Base-by-base conservation (phyloP, 2,329 filamentous ascomycete genomes). In the Chaetomiaceae sp. region DNA sequence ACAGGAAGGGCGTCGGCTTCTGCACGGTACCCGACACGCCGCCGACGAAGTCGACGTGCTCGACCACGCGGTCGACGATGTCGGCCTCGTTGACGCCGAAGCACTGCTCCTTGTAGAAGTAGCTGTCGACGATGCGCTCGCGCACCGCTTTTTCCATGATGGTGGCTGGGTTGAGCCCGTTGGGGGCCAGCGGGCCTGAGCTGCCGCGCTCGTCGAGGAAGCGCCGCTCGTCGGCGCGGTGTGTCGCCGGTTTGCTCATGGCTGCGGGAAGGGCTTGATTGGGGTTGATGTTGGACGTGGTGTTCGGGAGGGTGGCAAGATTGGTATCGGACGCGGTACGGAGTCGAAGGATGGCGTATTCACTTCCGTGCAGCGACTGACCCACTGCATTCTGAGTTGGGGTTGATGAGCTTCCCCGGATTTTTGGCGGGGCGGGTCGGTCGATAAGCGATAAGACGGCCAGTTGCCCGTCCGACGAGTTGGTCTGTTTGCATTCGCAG, bases 31-130 rank as follows among this genome's bases (percentile, higher is more conserved):
- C 89, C 60, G 88, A 88, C 5, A 89, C 95, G 56, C 93, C 93
- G 53, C 90, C 93, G 47, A 98, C 78, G 66, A 85, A 93, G 39
- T 72, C 76, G 38, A 98, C 78, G 66, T 83, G 76, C 58, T 91
- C 85, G 20, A 88, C 86, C 0, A 94, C 90, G 54, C 93, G 87
- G 69, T 96, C 88, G 58, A 95, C 84, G 6, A 98, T 73, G 66
- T 83, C 79, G 42, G 80, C 79, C 63, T 84, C 81, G 70, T 97
- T 98, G 55, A 98, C 76, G 34, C 86, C 93, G 68, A 97, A 98
- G 65, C 93, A 96, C 70, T 96, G 90, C 69, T 97, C 93, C 68
- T 96, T 96, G 86, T 89, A 98, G 72, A 95, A 98, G 70, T 95
- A 94, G 43, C 83, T 88, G 62, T 95, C 89, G 57, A 90, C 82